A percentile compares a stretch with the other conserved stretches of the same genome.
Evolutionary conservation across 2,329 filamentous ascomycete genomes (phyloP).

Genomic region (Dactylonectria macrodidyma): DNA sequence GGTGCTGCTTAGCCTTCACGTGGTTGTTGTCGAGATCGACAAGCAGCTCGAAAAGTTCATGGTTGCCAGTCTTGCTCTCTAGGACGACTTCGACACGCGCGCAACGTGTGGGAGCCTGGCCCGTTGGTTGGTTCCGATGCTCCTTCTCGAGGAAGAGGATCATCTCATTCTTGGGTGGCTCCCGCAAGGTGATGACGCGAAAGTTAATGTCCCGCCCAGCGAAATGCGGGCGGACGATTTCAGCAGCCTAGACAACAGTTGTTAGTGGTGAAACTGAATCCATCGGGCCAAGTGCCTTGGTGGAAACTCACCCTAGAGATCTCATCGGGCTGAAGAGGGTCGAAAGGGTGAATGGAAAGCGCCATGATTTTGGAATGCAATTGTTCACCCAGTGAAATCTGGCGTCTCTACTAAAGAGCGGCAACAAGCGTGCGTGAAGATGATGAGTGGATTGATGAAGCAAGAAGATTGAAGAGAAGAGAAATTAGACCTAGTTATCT

Average conservation of each 20-base stretch:
- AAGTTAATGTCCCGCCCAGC: conserved; percentile 54
- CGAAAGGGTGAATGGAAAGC: conserved; percentile 42
- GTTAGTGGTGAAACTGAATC: not conserved
- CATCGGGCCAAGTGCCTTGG: not conserved
- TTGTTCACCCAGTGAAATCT: not conserved
- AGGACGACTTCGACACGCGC: conserved; percentile 58
- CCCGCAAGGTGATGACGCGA: conserved; percentile 64
- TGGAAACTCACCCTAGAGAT: conserved; percentile 39
- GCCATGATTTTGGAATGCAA: conserved; percentile 11
- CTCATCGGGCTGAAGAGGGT: conserved; percentile 46
- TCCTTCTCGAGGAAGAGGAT: conserved; percentile 61
- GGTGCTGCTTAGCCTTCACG: conserved; percentile 48
- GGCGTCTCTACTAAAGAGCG: too few species aligned
- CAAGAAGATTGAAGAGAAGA: too few species aligned
- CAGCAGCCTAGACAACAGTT: conserved; percentile 38
- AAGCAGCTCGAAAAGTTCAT: conserved; percentile 49
- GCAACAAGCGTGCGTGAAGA: too few species aligned
- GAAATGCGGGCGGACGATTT: conserved; percentile 43
- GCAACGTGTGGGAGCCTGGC: conserved; percentile 47
- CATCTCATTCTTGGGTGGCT: conserved; percentile 65
- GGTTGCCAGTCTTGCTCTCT: conserved; percentile 20
- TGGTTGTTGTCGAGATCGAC: conserved; percentile 47
- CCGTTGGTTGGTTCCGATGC: conserved; percentile 41
- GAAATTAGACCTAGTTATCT: too few species aligned
- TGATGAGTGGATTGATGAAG: too few species aligned